Evolutionary conservation across 1,284 basidiomycete genomes (phyloP).

Genomic region (Tilletiaria anomala): DNA sequence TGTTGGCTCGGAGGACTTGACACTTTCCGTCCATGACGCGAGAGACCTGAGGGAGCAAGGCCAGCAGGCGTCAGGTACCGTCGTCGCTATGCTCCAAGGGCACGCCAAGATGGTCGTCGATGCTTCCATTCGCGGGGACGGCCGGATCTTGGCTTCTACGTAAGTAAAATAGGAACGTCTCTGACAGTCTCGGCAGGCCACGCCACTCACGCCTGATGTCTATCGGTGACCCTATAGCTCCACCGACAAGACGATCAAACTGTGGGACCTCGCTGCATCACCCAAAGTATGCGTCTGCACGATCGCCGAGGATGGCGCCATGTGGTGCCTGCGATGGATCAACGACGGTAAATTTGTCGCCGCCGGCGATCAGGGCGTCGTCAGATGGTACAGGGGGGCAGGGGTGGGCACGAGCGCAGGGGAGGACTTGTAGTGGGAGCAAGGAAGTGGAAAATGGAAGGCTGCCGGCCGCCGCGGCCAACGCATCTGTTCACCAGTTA

Average conservation of each 20-base stretch:
- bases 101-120: neutral
- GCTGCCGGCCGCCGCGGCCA: too few species aligned
- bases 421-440: too few species aligned
- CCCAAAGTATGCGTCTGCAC: conserved; percentile 12
- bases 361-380: conserved; percentile 10
- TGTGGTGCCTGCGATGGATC: conserved; percentile 1
- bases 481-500: too few species aligned
- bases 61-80: neutral
- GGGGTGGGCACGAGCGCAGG: too few species aligned
- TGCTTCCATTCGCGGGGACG: neutral
- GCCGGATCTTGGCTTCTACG: neutral
- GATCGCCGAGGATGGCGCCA: conserved; percentile 2
- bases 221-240: too few species aligned
- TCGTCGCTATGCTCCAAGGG: neutral
- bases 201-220: too few species aligned
- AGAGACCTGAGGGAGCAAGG: neutral
- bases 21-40: neutral
- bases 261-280: conserved; percentile 10
- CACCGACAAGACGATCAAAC: conserved; percentile 11
- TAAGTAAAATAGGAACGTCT: too few species aligned
- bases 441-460: too few species aligned
- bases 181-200: too few species aligned
- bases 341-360: conserved; percentile 7
- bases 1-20: neutral
- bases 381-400: conserved; percentile 14